Base-by-base conservation (phyloP, 345 rosid species). In the Euphorbia lathyris region DNA sequence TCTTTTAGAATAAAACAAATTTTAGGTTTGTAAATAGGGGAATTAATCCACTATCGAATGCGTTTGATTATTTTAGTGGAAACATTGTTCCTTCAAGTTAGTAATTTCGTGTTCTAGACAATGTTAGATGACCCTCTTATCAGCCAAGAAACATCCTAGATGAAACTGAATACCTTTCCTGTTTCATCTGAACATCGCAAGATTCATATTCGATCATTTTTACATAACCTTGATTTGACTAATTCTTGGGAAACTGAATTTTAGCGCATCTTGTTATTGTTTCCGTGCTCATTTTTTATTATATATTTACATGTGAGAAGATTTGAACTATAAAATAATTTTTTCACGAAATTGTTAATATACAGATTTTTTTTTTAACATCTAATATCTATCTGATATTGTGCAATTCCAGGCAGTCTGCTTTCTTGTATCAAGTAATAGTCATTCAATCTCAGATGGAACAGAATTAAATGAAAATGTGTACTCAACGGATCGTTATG, bases 361-460 rank as follows among this genome's bases (percentile, higher is more conserved):
- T 26, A 29, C 0, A 34, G 20, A 34, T n/a, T 36, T 61, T 36
- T 14, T 25, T 62, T 11, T n/a, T n/a, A n/a, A 62, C 12, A n/a
- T 42, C n/a, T 63, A 42, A 13, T 27, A 47, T 55, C 12, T 73
- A 22, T 52, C 61, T 59, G 57, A 61, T 74, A 20, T 51, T 60
- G 48, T 59, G 57, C 67, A 63, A 76, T 76, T 80, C 45, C 80
- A 94, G 97, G 97, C 98, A 38, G 85, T 85, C 65, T 80, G 86
- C 77, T 94, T 87, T 86, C 96, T 94, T 73, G 80, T 83, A 71
- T 91, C 97, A 70, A 82, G 90, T 74, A 86, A 87, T 82, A 75
- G 78, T 74, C 96, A 87, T 78, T 72, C 84, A 55, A 75, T 86
- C 65, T 78, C 80, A 25, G 88, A 87, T 51, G 97, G 90, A 77